Evolutionary conservation across 306 rosid species (phyloP).

Genomic region (Vigna nakashimae): DNA sequence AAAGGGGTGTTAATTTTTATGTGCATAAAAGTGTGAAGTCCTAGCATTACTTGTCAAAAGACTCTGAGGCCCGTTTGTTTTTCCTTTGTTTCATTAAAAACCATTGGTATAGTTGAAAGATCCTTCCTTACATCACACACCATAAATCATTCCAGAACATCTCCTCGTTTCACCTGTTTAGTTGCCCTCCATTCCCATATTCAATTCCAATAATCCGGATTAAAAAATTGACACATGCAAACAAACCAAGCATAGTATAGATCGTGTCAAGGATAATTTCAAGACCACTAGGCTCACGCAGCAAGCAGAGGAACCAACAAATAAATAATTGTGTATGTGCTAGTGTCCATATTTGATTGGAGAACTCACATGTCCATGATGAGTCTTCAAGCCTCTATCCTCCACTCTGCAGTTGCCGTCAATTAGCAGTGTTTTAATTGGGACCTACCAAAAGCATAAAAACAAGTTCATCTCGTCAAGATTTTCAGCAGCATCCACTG

Average conservation of each 20-base stretch:
- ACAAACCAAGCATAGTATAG: slow-evolving; percentile 19
- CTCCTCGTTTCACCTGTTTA: slow-evolving; percentile 25
- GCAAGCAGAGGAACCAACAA: not conserved
- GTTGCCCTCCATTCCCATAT: slow-evolving; percentile 20
- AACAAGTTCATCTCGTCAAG: slow-evolving; percentile 21
- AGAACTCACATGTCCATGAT: slow-evolving; percentile 94
- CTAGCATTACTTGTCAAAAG: slow-evolving; percentile 21
- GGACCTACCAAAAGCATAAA: slow-evolving; percentile 68
- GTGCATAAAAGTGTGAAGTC: slow-evolving; percentile 1
- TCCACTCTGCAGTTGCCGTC: slow-evolving; percentile 99
- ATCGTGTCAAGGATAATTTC: slow-evolving; percentile 23
- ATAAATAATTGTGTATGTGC: not conserved
- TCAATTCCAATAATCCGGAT: slow-evolving; percentile 22
- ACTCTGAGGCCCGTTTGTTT: not conserved
- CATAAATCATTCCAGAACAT: slow-evolving; percentile 34
- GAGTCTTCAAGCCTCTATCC: slow-evolving; percentile 99
- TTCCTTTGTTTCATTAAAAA: slow-evolving; percentile 19
- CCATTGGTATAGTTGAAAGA: slow-evolving; percentile 32
- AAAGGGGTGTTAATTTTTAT: not conserved
- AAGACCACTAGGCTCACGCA: slow-evolving; percentile 22
- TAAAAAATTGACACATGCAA: slow-evolving; percentile 22
- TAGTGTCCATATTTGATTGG: slow-evolving; percentile 29
- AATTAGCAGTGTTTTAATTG: slow-evolving; percentile 83
- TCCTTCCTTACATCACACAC: slow-evolving; percentile 14
- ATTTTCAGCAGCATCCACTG: slow-evolving; percentile 28